Conservation (phyloP, 2,329 filamentous ascomycete species). For the Fusarium sp. region DNA sequence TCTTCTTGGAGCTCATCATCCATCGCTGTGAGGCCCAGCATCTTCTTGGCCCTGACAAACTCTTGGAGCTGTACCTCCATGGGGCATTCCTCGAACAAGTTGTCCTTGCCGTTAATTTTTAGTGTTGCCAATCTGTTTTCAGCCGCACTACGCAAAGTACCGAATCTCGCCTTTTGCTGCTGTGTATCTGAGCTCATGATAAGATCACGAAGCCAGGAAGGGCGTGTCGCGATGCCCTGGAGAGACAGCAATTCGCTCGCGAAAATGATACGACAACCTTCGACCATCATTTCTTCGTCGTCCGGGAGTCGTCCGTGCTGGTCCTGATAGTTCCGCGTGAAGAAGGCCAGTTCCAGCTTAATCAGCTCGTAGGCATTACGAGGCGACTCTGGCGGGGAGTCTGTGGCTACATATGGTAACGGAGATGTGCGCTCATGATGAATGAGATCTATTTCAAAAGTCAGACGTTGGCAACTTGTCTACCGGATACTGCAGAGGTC, state of each 20-base stretch:
- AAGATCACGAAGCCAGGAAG: slow-evolving; percentile 67
- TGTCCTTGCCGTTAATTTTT: slow-evolving; percentile 66
- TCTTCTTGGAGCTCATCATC: slow-evolving; percentile 68
- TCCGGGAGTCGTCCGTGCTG: slow-evolving; percentile 53
- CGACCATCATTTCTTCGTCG: slow-evolving; percentile 64
- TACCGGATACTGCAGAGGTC: slow-evolving; percentile 50
- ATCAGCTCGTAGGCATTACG: slow-evolving; percentile 69
- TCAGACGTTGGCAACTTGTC: slow-evolving; percentile 53
- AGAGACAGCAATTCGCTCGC: slow-evolving; percentile 60
- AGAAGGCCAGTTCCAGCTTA: slow-evolving; percentile 66
- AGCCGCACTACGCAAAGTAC: slow-evolving; percentile 56
- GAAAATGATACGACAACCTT: slow-evolving; percentile 67
- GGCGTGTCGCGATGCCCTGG: slow-evolving; percentile 50
- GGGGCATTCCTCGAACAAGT: slow-evolving; percentile 65
- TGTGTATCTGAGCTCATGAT: slow-evolving; percentile 59
- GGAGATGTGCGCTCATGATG: slow-evolving; percentile 68
- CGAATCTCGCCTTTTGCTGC: slow-evolving; percentile 57
- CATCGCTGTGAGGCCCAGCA: slow-evolving; percentile 67
- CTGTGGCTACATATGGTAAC: slow-evolving; percentile 61
- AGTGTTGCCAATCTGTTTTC: slow-evolving; percentile 60
- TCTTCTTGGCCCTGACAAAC: slow-evolving; percentile 60
- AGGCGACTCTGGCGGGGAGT: slow-evolving; percentile 56
- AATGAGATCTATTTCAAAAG: slow-evolving; percentile 65
- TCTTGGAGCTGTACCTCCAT: slow-evolving; percentile 64
- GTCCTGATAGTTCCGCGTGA: slow-evolving; percentile 56